Conservation (phyloP, 2,329 filamentous ascomycete genomes). For the Neonectria sp. region DNA sequence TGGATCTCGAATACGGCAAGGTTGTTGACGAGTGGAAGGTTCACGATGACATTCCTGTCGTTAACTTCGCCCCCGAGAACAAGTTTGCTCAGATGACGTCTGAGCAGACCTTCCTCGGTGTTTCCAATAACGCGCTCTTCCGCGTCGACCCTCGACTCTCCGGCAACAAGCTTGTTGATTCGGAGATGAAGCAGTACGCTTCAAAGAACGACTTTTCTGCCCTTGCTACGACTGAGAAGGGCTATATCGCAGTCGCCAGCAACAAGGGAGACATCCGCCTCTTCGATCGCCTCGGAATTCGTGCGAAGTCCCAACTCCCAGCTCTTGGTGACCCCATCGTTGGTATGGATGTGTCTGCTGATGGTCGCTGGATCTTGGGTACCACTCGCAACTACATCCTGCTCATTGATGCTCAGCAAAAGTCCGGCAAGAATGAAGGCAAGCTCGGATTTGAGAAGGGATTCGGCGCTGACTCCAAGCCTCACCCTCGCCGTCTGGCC, state of each 20-base stretch:
- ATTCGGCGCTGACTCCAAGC: conserved; percentile 93
- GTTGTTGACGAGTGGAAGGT: conserved; percentile 99
- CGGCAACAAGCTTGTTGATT: conserved; percentile 93
- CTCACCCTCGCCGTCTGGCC: conserved; percentile 90
- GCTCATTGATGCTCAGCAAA: conserved; percentile 92
- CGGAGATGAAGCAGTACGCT: conserved; percentile 93
- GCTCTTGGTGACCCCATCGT: conserved; percentile 96
- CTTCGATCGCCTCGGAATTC: conserved; percentile 96
- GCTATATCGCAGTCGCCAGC: conserved; percentile 95
- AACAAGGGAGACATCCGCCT: conserved; percentile 98
- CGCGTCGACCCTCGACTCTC: conserved; percentile 92
- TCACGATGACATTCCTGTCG: conserved; percentile 94
- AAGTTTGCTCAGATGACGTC: conserved; percentile 98
- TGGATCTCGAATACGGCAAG: conserved; percentile 98
- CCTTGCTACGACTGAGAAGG: conserved; percentile 94
- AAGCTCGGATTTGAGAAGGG: conserved; percentile 98
- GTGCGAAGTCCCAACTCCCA: conserved; percentile 97
- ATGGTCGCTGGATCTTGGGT: conserved; percentile 95
- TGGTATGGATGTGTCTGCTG: conserved; percentile 93
- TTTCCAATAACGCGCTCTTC: conserved; percentile 93
- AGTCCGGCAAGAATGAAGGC: conserved; percentile 94
- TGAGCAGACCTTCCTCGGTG: conserved; percentile 94
- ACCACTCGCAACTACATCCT: conserved; percentile 96
- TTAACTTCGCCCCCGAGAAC: conserved; percentile 93
- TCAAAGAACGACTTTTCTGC: conserved; percentile 99